A percentile compares a stretch with the other conserved stretches of the same genome.
These are phyloP conservation scores for Colletotrichum somersetense DNA, from an alignment of 2,329 filamentous ascomycete species.

Conservation along the genomic window DNA sequence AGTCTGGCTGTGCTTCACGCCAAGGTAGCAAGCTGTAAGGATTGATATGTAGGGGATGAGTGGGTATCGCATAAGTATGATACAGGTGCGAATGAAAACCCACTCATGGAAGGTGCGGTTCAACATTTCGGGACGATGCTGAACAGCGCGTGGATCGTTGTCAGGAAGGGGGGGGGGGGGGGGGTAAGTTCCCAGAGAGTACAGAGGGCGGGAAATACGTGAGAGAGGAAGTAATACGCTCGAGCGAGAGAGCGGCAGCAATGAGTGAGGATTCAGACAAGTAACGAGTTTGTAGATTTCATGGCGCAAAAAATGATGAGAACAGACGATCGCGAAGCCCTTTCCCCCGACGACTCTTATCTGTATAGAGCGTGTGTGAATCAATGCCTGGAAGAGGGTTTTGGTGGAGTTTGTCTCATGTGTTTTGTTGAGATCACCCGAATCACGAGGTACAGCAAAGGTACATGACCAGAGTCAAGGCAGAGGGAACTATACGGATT, in stretches of 20 bases:
- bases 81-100: constrained; percentile 59
- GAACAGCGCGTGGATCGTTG: not conserved
- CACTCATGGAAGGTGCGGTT: constrained; percentile 42
- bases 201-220: not conserved
- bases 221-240: not conserved
- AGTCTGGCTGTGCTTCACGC: constrained; percentile 38
- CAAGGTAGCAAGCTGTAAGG: constrained; percentile 45
- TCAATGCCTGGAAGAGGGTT: not conserved
- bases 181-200: not conserved
- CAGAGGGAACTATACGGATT: constrained; percentile 3
- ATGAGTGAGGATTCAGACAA: not conserved
- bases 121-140: constrained; percentile 24
- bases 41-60: constrained; percentile 58
- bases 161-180: not conserved
- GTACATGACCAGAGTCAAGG: not conserved
- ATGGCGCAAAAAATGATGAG: not conserved
- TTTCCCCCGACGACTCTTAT: not conserved
- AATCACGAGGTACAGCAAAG: constrained; percentile 4
- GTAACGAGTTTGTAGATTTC: not conserved
- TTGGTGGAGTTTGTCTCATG: constrained; percentile 1
- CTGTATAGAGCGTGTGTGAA: not conserved
- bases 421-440: constrained; percentile 10
- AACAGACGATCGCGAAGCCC: not conserved
- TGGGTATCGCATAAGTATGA: constrained; percentile 62
- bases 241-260: not conserved